These are phyloP conservation scores for Diaporthe citriasiana DNA, from an alignment of 2,329 filamentous ascomycete species.

Conservation along the genomic window DNA sequence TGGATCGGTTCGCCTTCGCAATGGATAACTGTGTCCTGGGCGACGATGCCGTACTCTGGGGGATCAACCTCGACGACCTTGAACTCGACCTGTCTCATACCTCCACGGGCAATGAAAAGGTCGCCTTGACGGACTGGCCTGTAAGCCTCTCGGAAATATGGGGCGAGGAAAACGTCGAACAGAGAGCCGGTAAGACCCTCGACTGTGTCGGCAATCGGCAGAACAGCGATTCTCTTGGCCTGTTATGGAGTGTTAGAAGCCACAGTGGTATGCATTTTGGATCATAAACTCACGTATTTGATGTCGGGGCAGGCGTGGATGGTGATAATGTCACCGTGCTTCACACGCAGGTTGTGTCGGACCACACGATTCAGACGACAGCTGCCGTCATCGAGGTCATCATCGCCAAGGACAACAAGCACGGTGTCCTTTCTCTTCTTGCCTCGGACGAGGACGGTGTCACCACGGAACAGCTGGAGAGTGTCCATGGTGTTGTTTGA, in stretches of 20 bases:
- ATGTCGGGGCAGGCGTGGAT: constrained; percentile 99
- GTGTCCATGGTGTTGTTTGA: constrained; percentile 99
- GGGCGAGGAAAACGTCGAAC: constrained; percentile 98
- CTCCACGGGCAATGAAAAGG: constrained; percentile 95
- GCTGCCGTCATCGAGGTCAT: constrained; percentile 97
- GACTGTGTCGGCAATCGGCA: constrained; percentile 97
- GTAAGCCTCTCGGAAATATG: constrained; percentile 99
- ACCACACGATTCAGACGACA: constrained; percentile 98
- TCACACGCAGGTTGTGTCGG: constrained; percentile 97
- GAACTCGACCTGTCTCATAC: constrained; percentile 99
- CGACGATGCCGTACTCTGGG: constrained; percentile 98
- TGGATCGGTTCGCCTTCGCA: constrained; percentile 97
- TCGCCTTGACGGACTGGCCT: constrained; percentile 97
- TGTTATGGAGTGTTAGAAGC: constrained; percentile 55
- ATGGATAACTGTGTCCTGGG: constrained; percentile 98
- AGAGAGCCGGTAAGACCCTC: constrained; percentile 97
- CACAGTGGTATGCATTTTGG: neutral
- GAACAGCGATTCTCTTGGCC: constrained; percentile 99
- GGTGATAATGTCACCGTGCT: constrained; percentile 98
- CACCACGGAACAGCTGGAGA: constrained; percentile 97
- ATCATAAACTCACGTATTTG: constrained; percentile 88
- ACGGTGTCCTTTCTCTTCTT: constrained; percentile 99
- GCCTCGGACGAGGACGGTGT: constrained; percentile 97
- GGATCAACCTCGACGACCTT: constrained; percentile 99
- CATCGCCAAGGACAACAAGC: constrained; percentile 95